Evolutionary conservation across 1,284 basidiomycete genomes (phyloP).

Genomic region (Neonothopanus nambi): DNA sequence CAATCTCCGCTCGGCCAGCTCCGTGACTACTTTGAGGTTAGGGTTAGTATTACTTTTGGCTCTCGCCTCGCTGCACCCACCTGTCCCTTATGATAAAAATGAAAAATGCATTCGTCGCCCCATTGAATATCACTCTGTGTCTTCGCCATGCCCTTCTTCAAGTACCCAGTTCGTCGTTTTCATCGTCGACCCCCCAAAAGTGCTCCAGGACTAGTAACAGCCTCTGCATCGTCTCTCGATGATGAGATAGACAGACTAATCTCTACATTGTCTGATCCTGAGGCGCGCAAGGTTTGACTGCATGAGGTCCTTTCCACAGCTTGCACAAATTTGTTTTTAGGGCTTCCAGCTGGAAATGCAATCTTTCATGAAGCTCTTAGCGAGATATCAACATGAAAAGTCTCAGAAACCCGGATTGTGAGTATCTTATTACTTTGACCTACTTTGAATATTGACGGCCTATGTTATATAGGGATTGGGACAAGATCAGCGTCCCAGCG

Average conservation of each 20-base stretch:
- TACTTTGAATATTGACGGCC: constrained; percentile 1
- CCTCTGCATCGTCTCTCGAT: background rate
- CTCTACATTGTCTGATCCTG: constrained; percentile 5
- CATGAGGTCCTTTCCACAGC: background rate
- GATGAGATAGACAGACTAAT: constrained; percentile 9
- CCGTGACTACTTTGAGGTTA: background rate
- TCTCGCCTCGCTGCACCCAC: background rate
- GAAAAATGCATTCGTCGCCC: no score
- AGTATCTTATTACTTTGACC: constrained; percentile 32
- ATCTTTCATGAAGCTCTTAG: constrained; percentile 98
- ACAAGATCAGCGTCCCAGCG: constrained; percentile 92
- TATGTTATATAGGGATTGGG: constrained; percentile 80
- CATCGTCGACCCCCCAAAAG: constrained; percentile 6
- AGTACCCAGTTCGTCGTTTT: constrained; percentile 8
- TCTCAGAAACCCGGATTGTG: constrained; percentile 94
- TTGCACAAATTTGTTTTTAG: no score
- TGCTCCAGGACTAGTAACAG: background rate
- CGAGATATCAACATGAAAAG: constrained; percentile 92
- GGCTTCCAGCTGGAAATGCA: constrained; percentile 99
- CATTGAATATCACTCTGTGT: background rate
- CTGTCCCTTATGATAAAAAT: no score
- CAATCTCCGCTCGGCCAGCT: background rate
- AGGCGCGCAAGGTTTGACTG: constrained; percentile 4
- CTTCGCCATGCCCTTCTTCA: constrained; percentile 13
- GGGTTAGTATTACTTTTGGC: no score